phyloP scores from a whole-genome alignment of 768 basidiomycete species.

The Pholiota molesta region DNA sequence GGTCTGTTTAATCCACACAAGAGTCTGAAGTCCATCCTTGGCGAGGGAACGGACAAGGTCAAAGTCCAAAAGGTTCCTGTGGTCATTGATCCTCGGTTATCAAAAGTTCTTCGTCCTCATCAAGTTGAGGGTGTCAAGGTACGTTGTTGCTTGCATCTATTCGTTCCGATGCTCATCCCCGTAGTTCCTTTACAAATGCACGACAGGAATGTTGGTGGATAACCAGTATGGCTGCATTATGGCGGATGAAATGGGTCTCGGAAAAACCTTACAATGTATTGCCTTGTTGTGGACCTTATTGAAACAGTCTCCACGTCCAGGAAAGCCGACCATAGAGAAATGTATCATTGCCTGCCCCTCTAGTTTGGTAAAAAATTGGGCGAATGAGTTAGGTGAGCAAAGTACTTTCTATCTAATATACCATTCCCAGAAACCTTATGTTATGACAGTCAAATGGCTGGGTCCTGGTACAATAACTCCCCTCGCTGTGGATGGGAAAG shows the following conservation, averaged over 20 bases:
- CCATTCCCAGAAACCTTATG: constrained; percentile 2
- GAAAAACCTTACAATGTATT: constrained; percentile 96
- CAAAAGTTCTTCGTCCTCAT: constrained; percentile 92
- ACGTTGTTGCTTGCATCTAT: constrained; percentile 19
- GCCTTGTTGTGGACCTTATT: constrained; percentile 93
- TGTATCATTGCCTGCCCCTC: constrained; percentile 97
- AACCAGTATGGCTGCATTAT: constrained; percentile 97
- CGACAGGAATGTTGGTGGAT: constrained; percentile 90
- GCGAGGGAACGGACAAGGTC: constrained; percentile 68
- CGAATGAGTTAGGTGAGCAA: constrained; percentile 88
- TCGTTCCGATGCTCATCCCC: constrained; percentile 7
- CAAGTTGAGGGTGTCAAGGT: constrained; percentile 99
- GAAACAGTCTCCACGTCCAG: constrained; percentile 90
- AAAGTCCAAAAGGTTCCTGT: constrained; percentile 85
- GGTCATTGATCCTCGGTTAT: constrained; percentile 89
- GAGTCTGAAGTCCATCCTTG: constrained; percentile 78
- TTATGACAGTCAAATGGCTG: constrained; percentile 87
- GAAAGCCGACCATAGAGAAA: constrained; percentile 91
- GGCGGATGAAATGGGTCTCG: constrained; percentile 99
- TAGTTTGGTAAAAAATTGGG: constrained; percentile 98
- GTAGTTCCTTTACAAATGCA: constrained; percentile 94
- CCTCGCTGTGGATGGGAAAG: constrained; percentile 91
- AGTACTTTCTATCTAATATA: neutral
- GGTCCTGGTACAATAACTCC: constrained; percentile 83
- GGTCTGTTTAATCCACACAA: constrained; percentile 91